A percentile compares a stretch with the other conserved stretches of the same genome.
Conservation (phyloP, 2,329 filamentous ascomycete genomes). For the Pestalotiopsis sp. region DNA sequence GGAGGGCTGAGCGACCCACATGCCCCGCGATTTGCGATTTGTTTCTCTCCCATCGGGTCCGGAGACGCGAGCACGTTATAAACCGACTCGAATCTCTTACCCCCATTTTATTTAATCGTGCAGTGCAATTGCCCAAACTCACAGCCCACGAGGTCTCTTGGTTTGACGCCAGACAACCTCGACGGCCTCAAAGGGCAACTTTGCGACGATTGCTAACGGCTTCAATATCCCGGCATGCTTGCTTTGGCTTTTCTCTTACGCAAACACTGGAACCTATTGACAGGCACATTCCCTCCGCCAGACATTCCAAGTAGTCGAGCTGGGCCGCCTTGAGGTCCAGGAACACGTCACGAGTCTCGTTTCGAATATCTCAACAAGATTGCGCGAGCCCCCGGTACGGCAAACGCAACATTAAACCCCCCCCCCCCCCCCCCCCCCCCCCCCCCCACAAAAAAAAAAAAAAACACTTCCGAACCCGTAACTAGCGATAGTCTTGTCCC, state of each 20-base stretch:
- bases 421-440: no score
- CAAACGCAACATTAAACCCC: background rate
- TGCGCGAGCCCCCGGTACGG: constrained; percentile 11
- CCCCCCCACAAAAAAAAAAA: background rate
- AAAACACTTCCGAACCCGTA: background rate
- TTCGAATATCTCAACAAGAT: constrained; percentile 16
- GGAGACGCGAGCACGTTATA: constrained; percentile 19
- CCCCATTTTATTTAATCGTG: constrained; percentile 38
- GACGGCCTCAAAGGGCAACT: constrained; percentile 8
- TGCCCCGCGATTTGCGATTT: constrained; percentile 27
- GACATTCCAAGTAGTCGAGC: constrained; percentile 4
- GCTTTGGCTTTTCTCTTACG: constrained; percentile 10
- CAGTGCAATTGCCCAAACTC: constrained; percentile 6
- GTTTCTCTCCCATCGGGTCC: constrained; percentile 5
- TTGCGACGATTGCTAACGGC: constrained; percentile 28
- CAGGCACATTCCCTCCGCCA: background rate
- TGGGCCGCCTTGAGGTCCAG: constrained; percentile 10
- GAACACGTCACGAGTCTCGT: constrained; percentile 19
- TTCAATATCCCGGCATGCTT: constrained; percentile 15
- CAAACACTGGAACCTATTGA: constrained; percentile 1
- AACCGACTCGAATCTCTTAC: constrained; percentile 27
- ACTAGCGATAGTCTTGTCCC: background rate
- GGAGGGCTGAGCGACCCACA: constrained; percentile 19
- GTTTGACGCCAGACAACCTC: constrained; percentile 28
- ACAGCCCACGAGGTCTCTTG: constrained; percentile 27